Evolutionary conservation across 306 rosid species (phyloP).

Genomic region (Quercus variabilis): DNA sequence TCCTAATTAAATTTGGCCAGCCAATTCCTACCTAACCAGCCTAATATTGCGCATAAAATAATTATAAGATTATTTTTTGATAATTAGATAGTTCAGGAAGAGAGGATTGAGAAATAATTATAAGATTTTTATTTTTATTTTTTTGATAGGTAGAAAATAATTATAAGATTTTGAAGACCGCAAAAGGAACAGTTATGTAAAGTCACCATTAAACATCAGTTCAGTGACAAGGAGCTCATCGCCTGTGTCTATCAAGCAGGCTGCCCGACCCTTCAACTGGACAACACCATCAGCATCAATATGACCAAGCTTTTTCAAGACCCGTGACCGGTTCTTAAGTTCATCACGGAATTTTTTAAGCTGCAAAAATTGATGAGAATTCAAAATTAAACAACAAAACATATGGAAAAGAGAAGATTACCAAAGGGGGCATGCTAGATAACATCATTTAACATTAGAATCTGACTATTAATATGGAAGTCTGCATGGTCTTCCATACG

Average conservation of each 20-base stretch:
- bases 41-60: background rate
- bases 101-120: too few species aligned
- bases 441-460: background rate
- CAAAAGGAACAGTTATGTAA: constrained; percentile 6
- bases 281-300: constrained; percentile 88
- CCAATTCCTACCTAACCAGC: background rate
- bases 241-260: constrained; percentile 98
- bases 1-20: constrained; percentile 1
- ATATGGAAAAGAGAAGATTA: background rate
- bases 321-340: constrained; percentile 87
- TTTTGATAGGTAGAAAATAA: background rate
- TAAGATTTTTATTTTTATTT: too few species aligned
- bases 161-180: background rate
- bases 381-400: background rate
- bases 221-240: constrained; percentile 98
- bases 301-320: constrained; percentile 95
- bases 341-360: constrained; percentile 93
- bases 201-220: constrained; percentile 92
- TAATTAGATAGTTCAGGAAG: too few species aligned
- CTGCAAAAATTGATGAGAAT: constrained; percentile 36
- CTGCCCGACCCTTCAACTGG: constrained; percentile 96
- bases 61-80: background rate
- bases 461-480: background rate
- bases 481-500: background rate
- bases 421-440: background rate